Base-by-base conservation (phyloP, 768 basidiomycete species). In the Boletus subcaerulescens region DNA sequence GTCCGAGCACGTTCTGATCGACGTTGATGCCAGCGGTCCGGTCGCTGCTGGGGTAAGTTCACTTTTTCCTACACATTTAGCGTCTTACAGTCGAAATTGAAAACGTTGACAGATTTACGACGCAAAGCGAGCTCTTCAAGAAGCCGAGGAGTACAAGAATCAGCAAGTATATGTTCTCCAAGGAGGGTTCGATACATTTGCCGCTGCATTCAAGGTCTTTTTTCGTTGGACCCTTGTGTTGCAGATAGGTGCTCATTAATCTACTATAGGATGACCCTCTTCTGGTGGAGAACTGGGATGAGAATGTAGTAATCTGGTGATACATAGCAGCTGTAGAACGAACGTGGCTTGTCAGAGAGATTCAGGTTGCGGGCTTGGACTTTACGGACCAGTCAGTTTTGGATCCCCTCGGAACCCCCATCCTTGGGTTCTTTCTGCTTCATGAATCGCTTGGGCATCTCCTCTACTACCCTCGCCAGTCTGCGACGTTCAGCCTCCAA, bases 221-320 rank as follows among this genome's bases (percentile, higher is more conserved):
- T 20, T 22, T 26, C 20, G 29, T 14, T 14, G 10, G 33, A 51
- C 4, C 11, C 32, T 13, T 5, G 26, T 22, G 20, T 35, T 26
- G 5, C 11, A 8, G 1, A 11, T 4, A 29, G 33, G 13, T 35
- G 20, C 47, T 60, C 52, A 67, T 44, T 18, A 3, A 38, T 56
- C 12, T 50, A 43, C 31, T 42, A 32, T 45, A 86, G 84, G 73
- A 86, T 53, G 87, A 92, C 65, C 78, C 84, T 9, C 69, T 74
- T 29, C 77, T 92, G 17, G 83, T 92, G 10, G 90, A 90, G 70
- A 87, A 89, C 53, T 92, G 87, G 87, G 82, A 83, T 56, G 77
- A 80, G 26, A 58, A 62, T 39, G 14, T 36, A 59, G 76, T 82
- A 11, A 74, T 85, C 26, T 89, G 86, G 87, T 79, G 74, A 41